Conservation (phyloP, 225 moss, liverwort and hornwort species). For the Sphagnum contortum region DNA sequence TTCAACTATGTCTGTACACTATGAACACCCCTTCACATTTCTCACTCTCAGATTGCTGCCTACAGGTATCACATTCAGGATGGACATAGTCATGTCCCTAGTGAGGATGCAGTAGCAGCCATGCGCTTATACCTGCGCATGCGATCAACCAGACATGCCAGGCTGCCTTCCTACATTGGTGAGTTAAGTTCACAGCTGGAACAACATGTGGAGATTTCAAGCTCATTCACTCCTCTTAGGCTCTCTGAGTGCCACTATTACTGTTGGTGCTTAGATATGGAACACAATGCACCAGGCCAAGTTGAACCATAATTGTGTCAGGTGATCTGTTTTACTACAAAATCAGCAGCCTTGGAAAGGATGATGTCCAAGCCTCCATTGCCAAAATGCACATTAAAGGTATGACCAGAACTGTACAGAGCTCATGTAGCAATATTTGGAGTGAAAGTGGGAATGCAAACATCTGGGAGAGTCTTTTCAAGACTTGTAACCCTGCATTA, state of each 20-base stretch:
- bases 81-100: slow-evolving; percentile 39
- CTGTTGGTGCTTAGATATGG: slow-evolving; percentile 55
- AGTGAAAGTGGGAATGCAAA: too few relatives aligned
- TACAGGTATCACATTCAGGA: slow-evolving; percentile 55
- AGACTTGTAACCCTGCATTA: too few relatives aligned
- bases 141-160: slow-evolving; percentile 27
- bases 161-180: slow-evolving; percentile 2
- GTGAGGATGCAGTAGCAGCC: slow-evolving; percentile 62
- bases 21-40: not conserved
- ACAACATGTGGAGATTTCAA: slow-evolving; percentile 9
- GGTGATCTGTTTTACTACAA: too few relatives aligned
- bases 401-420: too few relatives aligned
- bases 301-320: too few relatives aligned
- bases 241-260: slow-evolving; percentile 25
- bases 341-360: too few relatives aligned
- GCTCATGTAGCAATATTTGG: too few relatives aligned
- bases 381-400: too few relatives aligned
- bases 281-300: not conserved
- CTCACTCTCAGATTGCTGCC: not conserved
- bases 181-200: slow-evolving; percentile 12
- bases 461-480: too few relatives aligned
- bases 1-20: not conserved
- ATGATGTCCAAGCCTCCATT: too few relatives aligned
- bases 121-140: slow-evolving; percentile 54
- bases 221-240: slow-evolving; percentile 18